A percentile compares a stretch with the other conserved stretches of the same genome.
Evolutionary conservation across 768 basidiomycete species (phyloP).

Genomic region (Stropharia rugosoannulata): DNA sequence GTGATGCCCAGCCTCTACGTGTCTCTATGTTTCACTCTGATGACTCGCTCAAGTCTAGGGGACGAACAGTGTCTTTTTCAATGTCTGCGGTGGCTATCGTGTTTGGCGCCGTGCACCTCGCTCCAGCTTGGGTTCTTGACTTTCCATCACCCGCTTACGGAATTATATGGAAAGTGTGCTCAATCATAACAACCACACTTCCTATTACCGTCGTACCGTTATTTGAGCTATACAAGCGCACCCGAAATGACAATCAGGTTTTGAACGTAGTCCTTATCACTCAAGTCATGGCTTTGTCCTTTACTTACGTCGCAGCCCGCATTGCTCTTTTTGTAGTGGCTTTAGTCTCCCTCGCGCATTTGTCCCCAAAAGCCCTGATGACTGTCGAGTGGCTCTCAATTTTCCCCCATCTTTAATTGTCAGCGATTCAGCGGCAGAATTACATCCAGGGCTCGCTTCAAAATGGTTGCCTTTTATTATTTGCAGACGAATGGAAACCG

Average conservation of each 20-base stretch:
- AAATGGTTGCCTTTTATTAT: too few species aligned
- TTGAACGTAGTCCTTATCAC: not conserved
- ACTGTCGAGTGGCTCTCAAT: not conserved
- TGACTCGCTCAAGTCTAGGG: too few species aligned
- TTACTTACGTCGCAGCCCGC: not conserved
- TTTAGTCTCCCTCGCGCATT: not conserved
- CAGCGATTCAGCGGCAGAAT: too few species aligned
- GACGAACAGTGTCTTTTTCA: too few species aligned
- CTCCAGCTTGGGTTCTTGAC: not conserved
- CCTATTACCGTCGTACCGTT: not conserved
- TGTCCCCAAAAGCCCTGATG: not conserved
- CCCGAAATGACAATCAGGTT: not conserved
- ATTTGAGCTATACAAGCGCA: not conserved
- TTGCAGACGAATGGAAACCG: too few species aligned
- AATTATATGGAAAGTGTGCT: not conserved
- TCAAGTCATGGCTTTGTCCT: not conserved
- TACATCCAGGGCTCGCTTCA: too few species aligned
- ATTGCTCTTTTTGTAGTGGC: not conserved
- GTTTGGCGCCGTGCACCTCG: not conserved
- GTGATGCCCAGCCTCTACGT: too few species aligned
- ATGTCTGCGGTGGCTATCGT: not conserved
- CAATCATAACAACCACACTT: not conserved
- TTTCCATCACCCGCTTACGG: not conserved
- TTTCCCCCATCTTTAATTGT: not conserved
- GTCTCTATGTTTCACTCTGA: too few species aligned